Evolutionary conservation across 306 rosid species (phyloP).

Genomic region (Senna siamea): DNA sequence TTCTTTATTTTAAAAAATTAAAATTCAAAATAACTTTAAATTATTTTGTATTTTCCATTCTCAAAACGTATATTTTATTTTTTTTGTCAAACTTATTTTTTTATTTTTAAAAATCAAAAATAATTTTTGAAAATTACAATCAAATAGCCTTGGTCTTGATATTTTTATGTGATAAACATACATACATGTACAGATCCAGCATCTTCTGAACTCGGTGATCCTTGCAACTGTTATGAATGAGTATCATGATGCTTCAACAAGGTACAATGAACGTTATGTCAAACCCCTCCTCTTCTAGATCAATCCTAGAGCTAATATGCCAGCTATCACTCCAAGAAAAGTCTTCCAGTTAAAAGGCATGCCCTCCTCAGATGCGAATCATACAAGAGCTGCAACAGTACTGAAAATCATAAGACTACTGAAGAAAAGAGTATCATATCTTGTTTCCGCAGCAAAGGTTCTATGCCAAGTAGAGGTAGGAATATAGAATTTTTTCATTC

Average conservation of each 20-base stretch:
- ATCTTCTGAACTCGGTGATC: conserved; percentile 9
- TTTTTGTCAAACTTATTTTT: no score
- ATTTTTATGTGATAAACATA: no score
- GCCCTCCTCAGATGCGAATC: neutral
- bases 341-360: neutral
- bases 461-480: neutral
- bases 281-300: neutral
- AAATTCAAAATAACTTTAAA: no score
- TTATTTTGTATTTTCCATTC: no score
- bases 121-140: no score
- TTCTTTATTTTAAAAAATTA: no score
- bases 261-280: conserved; percentile 7
- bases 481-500: conserved; percentile 6
- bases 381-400: neutral
- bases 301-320: neutral
- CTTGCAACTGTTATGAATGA: neutral
- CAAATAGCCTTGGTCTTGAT: no score
- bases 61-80: no score
- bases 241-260: neutral
- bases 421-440: neutral
- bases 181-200: neutral
- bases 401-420: neutral
- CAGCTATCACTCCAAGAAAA: neutral
- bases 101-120: no score
- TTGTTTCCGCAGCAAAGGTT: neutral